Conservation (phyloP, 2,329 filamentous ascomycete genomes). For the Dryadomyces sulphureus region DNA sequence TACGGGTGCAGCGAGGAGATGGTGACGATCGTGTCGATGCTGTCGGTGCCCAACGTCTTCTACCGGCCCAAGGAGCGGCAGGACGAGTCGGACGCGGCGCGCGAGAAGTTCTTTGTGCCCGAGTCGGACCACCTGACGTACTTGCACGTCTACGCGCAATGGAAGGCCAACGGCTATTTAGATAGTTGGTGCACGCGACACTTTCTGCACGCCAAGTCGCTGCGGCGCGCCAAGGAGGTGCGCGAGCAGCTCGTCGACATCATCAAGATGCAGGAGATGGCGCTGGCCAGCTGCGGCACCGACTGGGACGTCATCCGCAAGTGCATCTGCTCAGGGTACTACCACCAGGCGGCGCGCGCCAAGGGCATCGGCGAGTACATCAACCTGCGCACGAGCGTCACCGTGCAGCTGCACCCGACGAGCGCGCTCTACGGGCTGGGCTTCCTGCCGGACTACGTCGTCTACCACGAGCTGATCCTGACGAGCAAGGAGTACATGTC, state of each 20-base stretch:
- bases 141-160: slow-evolving; percentile 89
- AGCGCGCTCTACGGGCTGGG: slow-evolving; percentile 84
- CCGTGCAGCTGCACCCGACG: slow-evolving; percentile 87
- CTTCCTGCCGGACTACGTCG: slow-evolving; percentile 89
- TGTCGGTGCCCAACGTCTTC: slow-evolving; percentile 91
- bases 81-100: slow-evolving; percentile 87
- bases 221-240: slow-evolving; percentile 85
- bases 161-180: slow-evolving; percentile 78
- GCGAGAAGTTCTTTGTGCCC: slow-evolving; percentile 96
- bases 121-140: slow-evolving; percentile 95
- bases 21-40: slow-evolving; percentile 95
- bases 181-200: slow-evolving; percentile 89
- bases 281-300: slow-evolving; percentile 73
- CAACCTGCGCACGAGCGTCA: slow-evolving; percentile 87
- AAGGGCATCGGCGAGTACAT: slow-evolving; percentile 96
- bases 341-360: slow-evolving; percentile 91
- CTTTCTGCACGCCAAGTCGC: slow-evolving; percentile 88
- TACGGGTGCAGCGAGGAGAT: slow-evolving; percentile 96
- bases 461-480: slow-evolving; percentile 95
- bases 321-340: slow-evolving; percentile 95
- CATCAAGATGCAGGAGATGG: slow-evolving; percentile 87
- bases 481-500: slow-evolving; percentile 98
- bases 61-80: slow-evolving; percentile 93
- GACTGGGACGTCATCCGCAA: slow-evolving; percentile 94
- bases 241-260: slow-evolving; percentile 88